These are phyloP conservation scores for Haemoproteus tartakovskyi DNA, from an alignment of 169 alveolate species.

Conservation along the genomic window DNA sequence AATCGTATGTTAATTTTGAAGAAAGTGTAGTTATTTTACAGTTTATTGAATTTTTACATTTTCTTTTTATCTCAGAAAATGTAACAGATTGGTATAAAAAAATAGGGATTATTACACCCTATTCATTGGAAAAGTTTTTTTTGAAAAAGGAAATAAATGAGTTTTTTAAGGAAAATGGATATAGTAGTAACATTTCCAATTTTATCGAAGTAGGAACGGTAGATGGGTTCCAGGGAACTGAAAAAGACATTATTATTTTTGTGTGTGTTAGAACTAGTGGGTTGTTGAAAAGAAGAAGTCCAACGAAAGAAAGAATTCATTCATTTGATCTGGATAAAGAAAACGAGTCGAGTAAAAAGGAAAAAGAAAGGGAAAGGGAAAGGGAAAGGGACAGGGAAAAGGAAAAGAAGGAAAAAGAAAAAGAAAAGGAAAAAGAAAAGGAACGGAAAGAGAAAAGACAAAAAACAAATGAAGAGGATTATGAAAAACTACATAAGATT, in stretches of 20 bases:
- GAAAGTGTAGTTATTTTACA: slow-evolving; percentile 62
- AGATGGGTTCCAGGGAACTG: slow-evolving; percentile 99
- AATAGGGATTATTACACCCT: slow-evolving; percentile 79
- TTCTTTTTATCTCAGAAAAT: slow-evolving; percentile 68
- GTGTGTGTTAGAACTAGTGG: slow-evolving; percentile 87
- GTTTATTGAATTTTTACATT: slow-evolving; percentile 61
- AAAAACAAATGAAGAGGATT: background rate
- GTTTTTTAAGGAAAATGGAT: slow-evolving; percentile 11
- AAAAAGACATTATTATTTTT: slow-evolving; percentile 93
- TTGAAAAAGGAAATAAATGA: slow-evolving; percentile 56
- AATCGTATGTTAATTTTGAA: slow-evolving; percentile 59
- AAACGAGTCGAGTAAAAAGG: background rate
- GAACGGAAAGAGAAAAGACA: background rate
- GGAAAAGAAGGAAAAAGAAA: background rate
- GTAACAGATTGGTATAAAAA: slow-evolving; percentile 17
- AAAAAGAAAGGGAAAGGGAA: slow-evolving; percentile 1
- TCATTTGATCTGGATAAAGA: too few relatives aligned
- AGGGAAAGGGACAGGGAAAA: background rate
- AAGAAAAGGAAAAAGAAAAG: slow-evolving; percentile 10
- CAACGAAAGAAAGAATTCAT: background rate
- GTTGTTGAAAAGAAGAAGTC: slow-evolving; percentile 1
- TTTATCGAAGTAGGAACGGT: slow-evolving; percentile 94
- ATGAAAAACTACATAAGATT: too few relatives aligned
- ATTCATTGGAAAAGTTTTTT: slow-evolving; percentile 72
- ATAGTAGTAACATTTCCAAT: slow-evolving; percentile 24